Evolutionary conservation across 2,329 filamentous ascomycete genomes (phyloP), one percentile per base, ranked within the genome.

Genomic region (Apiospora malaysiana): DNA sequence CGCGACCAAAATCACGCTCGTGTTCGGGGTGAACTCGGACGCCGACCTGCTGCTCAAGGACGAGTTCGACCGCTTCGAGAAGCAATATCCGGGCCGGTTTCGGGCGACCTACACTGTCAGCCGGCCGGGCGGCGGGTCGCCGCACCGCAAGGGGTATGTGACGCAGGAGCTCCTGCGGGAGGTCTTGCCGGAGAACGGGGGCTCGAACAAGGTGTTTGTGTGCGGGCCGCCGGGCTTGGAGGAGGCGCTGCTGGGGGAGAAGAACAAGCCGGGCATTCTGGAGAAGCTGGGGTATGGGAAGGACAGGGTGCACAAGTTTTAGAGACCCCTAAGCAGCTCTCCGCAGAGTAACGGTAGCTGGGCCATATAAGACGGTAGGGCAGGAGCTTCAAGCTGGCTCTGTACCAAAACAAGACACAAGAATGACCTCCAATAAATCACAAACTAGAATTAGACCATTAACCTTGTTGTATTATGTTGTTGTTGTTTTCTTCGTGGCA

Each of bases 141-240:
- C 75, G 0, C 81, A 85, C 70, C 78, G 82, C 14, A 88, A 85
- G 76, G 91, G 91, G 0, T 87, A 87, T 71, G 84, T 94, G 10
- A 88, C 86, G 2, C 85, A 84, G 76, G 83, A 86, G 70, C 75
- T 93, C 45, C 75, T 93, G 71, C 79, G 84, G 72, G 83, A 88
- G 73, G 83, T 88, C 16, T 79, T 81, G 7, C 78, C 83, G 10
- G 80, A 81, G 72, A 81, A 84, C 42, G 51, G 32, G 32, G 32
- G 51, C 12, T 37, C 49, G 2, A 83, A 82, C 2, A 91, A 91
- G 79, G 88, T 93, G 0, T 91, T 93, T 76, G 83, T 93, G 0
- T 93, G 91, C 77, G 91, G 92, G 0, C 92, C 92, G 23, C 90
- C 91, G 1, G 84, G 85, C 0, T 92, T 93, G 90, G 89, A 92